Conservation (phyloP, 768 basidiomycete species). For the Clathrus columnatus region DNA sequence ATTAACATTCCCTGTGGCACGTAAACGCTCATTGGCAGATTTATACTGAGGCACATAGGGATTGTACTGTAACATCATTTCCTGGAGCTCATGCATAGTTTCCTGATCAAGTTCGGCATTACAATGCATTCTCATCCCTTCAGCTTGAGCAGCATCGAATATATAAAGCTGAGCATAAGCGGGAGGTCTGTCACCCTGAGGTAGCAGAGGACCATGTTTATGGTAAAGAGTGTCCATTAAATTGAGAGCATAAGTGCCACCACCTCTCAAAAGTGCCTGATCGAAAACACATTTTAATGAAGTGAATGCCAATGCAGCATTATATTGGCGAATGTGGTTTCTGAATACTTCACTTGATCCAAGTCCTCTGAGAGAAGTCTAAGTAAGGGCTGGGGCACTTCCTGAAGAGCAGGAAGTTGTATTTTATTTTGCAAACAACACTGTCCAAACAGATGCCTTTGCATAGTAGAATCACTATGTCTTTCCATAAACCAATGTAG, state of each 20-base stretch:
- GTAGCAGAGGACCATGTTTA: constrained; percentile 24
- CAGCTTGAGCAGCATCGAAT: background rate
- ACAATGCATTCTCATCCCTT: background rate
- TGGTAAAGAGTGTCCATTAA: constrained; percentile 32
- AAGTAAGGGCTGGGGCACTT: constrained; percentile 15
- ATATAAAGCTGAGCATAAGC: background rate
- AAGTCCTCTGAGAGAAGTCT: constrained; percentile 10
- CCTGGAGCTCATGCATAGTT: background rate
- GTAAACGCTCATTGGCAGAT: background rate
- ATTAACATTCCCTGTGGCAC: background rate
- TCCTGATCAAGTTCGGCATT: background rate
- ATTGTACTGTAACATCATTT: background rate
- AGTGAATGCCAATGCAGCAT: constrained; percentile 32
- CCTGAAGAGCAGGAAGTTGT: constrained; percentile 14
- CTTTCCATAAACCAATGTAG: constrained; percentile 3
- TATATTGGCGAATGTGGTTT: constrained; percentile 32
- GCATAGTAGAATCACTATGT: background rate
- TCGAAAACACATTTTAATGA: constrained; percentile 28
- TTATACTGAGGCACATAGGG: background rate
- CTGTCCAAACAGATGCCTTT: constrained; percentile 17
- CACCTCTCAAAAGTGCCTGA: constrained; percentile 19
- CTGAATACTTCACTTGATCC: constrained; percentile 12
- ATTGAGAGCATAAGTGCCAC: constrained; percentile 27
- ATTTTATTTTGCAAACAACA: constrained; percentile 25
- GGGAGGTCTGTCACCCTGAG: constrained; percentile 8